A percentile compares a stretch with the other conserved stretches of the same genome.
These are phyloP conservation scores for Yamadazyma taylorii DNA, from an alignment of 1,139 yeast species.

Conservation along the genomic window DNA sequence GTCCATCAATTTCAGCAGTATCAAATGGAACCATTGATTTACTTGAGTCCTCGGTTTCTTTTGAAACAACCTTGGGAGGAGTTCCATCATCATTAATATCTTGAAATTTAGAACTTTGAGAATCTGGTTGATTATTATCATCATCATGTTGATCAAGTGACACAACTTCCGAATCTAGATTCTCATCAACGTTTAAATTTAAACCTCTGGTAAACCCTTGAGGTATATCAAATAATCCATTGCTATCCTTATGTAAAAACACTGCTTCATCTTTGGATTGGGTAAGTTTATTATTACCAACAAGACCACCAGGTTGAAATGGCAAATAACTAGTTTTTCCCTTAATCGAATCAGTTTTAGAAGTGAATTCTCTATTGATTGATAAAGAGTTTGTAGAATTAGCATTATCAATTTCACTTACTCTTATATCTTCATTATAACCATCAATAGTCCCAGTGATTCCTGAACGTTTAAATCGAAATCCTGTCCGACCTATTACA, in stretches of 20 bases:
- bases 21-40: slow-evolving; percentile 24
- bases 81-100: no score
- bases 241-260: slow-evolving; percentile 61
- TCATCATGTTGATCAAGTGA: slow-evolving; percentile 13
- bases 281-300: slow-evolving; percentile 31
- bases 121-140: slow-evolving; percentile 1
- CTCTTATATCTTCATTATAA: slow-evolving; percentile 59
- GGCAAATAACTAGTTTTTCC: slow-evolving; percentile 83
- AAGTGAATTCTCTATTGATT: slow-evolving; percentile 64
- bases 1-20: slow-evolving; percentile 61
- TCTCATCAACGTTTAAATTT: slow-evolving; percentile 16
- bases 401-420: slow-evolving; percentile 54
- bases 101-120: no score
- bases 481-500: slow-evolving; percentile 53
- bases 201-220: slow-evolving; percentile 83
- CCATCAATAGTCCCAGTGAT: slow-evolving; percentile 66
- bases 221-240: slow-evolving; percentile 80
- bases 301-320: slow-evolving; percentile 89
- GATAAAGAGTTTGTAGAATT: slow-evolving; percentile 70
- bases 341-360: slow-evolving; percentile 58
- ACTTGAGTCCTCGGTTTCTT: slow-evolving; percentile 3
- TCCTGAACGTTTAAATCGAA: slow-evolving; percentile 70
- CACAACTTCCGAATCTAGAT: slow-evolving; percentile 14
- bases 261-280: slow-evolving; percentile 33
- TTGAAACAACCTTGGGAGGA: neutral